Evolutionary conservation across 1,284 basidiomycete species (phyloP).

Genomic region (Flammula alnicola): DNA sequence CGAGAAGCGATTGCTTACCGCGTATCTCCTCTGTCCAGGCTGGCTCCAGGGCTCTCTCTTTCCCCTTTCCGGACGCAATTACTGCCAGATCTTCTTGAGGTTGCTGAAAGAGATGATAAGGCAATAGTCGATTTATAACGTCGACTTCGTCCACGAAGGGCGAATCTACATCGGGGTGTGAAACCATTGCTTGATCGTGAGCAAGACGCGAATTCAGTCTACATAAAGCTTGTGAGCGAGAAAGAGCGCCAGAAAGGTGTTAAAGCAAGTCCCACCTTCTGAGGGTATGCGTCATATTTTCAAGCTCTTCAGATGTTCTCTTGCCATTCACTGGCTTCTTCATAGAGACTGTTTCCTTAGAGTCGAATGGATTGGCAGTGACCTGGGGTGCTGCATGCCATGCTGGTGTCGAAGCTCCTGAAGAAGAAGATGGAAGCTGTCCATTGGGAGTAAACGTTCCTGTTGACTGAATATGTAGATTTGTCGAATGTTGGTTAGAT

Average conservation of each 20-base stretch:
- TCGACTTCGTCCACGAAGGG: slow-evolving; percentile 67
- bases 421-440: slow-evolving; percentile 22
- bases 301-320: slow-evolving; percentile 49
- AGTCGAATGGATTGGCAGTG: neutral
- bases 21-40: slow-evolving; percentile 56
- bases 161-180: slow-evolving; percentile 68
- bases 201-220: slow-evolving; percentile 63
- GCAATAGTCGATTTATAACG: slow-evolving; percentile 66
- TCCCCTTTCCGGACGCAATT: slow-evolving; percentile 55
- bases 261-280: slow-evolving; percentile 48
- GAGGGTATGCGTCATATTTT: slow-evolving; percentile 48
- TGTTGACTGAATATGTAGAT: slow-evolving; percentile 12
- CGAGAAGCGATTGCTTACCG: slow-evolving; percentile 43
- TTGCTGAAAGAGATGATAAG: slow-evolving; percentile 79
- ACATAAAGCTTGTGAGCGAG: slow-evolving; percentile 10
- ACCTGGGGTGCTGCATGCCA: slow-evolving; percentile 10
- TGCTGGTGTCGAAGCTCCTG: slow-evolving; percentile 11
- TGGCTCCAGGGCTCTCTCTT: slow-evolving; percentile 53
- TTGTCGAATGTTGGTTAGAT: slow-evolving; percentile 18
- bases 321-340: slow-evolving; percentile 12
- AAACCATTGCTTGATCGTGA: slow-evolving; percentile 61
- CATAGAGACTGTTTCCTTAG: slow-evolving; percentile 6
- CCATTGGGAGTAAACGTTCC: slow-evolving; percentile 16
- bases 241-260: neutral
- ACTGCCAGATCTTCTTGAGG: slow-evolving; percentile 62